Evolutionary conservation across 495 filamentous ascomycete species (phyloP).

Genomic region (Sabuloglossum arenarium): DNA sequence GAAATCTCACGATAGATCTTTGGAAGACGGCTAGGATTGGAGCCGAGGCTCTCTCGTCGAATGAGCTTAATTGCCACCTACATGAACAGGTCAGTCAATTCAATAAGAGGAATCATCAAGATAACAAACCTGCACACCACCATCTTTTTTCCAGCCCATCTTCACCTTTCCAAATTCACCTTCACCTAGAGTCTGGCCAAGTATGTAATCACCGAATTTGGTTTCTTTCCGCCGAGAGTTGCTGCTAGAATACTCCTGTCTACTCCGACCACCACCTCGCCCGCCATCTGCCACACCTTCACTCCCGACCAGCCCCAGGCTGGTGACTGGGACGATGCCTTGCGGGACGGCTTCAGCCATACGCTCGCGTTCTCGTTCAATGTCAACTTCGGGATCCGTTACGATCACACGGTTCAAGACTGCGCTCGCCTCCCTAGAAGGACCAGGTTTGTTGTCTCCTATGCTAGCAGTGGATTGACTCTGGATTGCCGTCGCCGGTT

Average conservation of each 20-base stretch:
- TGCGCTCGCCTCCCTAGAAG: constrained; percentile 34
- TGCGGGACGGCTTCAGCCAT: constrained; percentile 37
- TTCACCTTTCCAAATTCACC: constrained; percentile 99
- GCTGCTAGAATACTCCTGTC: constrained; percentile 46
- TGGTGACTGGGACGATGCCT: constrained; percentile 29
- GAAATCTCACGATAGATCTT: constrained; percentile 96
- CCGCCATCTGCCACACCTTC: constrained; percentile 39
- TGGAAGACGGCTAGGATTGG: constrained; percentile 67
- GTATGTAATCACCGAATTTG: constrained; percentile 81
- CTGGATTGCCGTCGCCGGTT: background rate
- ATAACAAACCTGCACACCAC: constrained; percentile 48
- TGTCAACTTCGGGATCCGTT: constrained; percentile 59
- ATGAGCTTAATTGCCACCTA: constrained; percentile 98
- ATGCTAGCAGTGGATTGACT: constrained; percentile 10
- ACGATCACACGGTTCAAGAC: constrained; percentile 61
- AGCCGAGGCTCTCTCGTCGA: constrained; percentile 66
- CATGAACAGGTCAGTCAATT: background rate
- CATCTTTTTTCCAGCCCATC: constrained; percentile 95
- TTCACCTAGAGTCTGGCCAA: constrained; percentile 93
- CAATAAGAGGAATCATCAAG: background rate
- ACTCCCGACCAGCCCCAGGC: constrained; percentile 30
- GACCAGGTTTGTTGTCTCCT: constrained; percentile 8
- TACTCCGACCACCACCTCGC: constrained; percentile 19
- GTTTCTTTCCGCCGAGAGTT: constrained; percentile 46
- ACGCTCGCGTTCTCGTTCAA: constrained; percentile 56